phyloP scores from a whole-genome alignment of 345 rosid species.

The Stellera chamaejasme region DNA sequence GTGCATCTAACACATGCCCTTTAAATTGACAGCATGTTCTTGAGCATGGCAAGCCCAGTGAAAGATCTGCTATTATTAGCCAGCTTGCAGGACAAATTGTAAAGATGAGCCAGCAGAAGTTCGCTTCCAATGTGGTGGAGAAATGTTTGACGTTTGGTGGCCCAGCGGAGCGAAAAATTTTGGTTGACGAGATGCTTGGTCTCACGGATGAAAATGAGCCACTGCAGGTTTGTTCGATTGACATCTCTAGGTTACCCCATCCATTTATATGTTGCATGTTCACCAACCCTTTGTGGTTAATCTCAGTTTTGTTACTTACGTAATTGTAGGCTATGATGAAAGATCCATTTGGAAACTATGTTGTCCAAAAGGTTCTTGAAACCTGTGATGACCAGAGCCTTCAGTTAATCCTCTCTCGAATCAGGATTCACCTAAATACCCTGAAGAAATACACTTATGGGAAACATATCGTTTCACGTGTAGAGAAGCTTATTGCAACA shows the following conservation, averaged over 20 bases:
- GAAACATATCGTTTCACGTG: slow-evolving; percentile 94
- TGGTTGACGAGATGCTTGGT: slow-evolving; percentile 91
- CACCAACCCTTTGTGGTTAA: no score
- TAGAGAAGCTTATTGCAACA: slow-evolving; percentile 85
- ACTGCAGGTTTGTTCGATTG: slow-evolving; percentile 57
- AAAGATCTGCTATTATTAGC: slow-evolving; percentile 62
- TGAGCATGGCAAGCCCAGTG: slow-evolving; percentile 77
- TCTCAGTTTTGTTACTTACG: slow-evolving; percentile 2
- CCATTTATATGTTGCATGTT: not conserved
- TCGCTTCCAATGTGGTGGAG: slow-evolving; percentile 96
- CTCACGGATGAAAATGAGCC: slow-evolving; percentile 93
- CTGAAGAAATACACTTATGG: slow-evolving; percentile 93
- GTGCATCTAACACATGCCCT: slow-evolving; percentile 9
- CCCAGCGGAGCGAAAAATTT: slow-evolving; percentile 69
- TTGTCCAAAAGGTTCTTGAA: slow-evolving; percentile 92
- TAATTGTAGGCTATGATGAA: slow-evolving; percentile 94
- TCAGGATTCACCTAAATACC: slow-evolving; percentile 76
- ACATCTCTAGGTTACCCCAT: not conserved
- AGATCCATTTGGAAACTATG: slow-evolving; percentile 97
- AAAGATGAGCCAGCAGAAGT: slow-evolving; percentile 96
- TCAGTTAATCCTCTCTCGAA: slow-evolving; percentile 76
- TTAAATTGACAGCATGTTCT: slow-evolving; percentile 62
- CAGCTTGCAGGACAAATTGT: slow-evolving; percentile 92
- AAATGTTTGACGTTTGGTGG: slow-evolving; percentile 87
- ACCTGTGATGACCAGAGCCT: slow-evolving; percentile 84